Percentiles rank a stretch among this genome's conserved stretches.
Evolutionary conservation across 305 asterid species (phyloP).

Genomic region (Rubia peregrina): DNA sequence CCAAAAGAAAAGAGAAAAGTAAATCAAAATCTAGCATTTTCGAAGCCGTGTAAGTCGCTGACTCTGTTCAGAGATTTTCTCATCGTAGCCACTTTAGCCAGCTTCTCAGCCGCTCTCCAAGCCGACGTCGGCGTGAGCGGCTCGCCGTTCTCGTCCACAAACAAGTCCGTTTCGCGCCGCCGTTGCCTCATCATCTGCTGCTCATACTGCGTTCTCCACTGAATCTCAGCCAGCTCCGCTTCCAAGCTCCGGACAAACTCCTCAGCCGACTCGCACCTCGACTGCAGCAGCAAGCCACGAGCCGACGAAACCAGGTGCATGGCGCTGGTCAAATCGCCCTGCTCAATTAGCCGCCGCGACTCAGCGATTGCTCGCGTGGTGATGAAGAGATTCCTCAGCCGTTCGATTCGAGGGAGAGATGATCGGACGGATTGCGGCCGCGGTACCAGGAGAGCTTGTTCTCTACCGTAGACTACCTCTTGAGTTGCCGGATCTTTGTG

Average conservation of each 20-base stretch:
- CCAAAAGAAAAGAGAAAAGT: neutral
- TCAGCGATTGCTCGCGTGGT: constrained; percentile 73
- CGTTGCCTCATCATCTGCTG: constrained; percentile 24
- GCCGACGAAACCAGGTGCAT: constrained; percentile 64
- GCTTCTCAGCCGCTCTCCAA: constrained; percentile 70
- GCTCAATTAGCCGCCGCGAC: constrained; percentile 59
- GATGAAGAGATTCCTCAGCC: constrained; percentile 59
- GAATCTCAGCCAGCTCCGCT: constrained; percentile 63
- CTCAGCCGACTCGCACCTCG: constrained; percentile 34
- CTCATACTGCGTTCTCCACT: constrained; percentile 35
- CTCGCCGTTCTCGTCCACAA: constrained; percentile 59
- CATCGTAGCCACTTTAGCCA: constrained; percentile 49
- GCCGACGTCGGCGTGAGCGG: constrained; percentile 77
- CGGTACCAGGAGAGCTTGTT: constrained; percentile 52
- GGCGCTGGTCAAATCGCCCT: constrained; percentile 52
- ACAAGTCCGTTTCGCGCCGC: constrained; percentile 32
- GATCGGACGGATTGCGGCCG: constrained; percentile 57
- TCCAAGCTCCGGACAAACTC: constrained; percentile 51
- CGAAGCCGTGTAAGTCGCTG: constrained; percentile 85
- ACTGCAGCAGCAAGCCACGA: constrained; percentile 52
- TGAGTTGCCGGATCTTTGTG: constrained; percentile 59
- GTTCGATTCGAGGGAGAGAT: constrained; percentile 41
- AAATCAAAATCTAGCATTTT: constrained; percentile 74
- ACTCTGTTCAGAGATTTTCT: constrained; percentile 50
- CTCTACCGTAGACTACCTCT: constrained; percentile 40